These are phyloP conservation scores for Osmozyma mogii DNA, from an alignment of 805 yeast species.

Conservation along the genomic window DNA sequence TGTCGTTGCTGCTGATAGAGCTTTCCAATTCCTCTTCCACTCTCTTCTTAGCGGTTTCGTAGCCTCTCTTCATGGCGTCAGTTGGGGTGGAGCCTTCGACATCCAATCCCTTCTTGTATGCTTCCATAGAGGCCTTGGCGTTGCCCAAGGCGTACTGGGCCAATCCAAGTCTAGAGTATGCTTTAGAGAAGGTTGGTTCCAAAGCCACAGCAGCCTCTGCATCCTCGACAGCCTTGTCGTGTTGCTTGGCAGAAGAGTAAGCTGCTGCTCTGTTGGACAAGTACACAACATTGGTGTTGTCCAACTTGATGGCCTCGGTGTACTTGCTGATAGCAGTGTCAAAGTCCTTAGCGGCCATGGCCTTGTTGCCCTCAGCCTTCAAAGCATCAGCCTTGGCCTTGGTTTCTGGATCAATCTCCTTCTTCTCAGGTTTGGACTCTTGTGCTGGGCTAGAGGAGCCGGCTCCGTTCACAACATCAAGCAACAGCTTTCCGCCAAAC, in stretches of 20 bases:
- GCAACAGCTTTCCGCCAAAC: slow-evolving; percentile 42
- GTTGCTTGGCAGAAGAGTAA: slow-evolving; percentile 67
- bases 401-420: slow-evolving; percentile 42
- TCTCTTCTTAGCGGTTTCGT: slow-evolving; percentile 85
- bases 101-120: slow-evolving; percentile 81
- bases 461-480: slow-evolving; percentile 31
- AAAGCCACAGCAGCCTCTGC: slow-evolving; percentile 74
- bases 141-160: slow-evolving; percentile 95
- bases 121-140: slow-evolving; percentile 80
- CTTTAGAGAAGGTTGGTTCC: slow-evolving; percentile 81
- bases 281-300: slow-evolving; percentile 73
- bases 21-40: slow-evolving; percentile 65
- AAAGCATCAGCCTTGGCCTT: slow-evolving; percentile 73
- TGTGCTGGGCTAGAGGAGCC: slow-evolving; percentile 15
- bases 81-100: slow-evolving; percentile 79
- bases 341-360: slow-evolving; percentile 73
- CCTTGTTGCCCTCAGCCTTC: slow-evolving; percentile 83
- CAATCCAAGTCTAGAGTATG: slow-evolving; percentile 89
- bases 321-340: slow-evolving; percentile 67
- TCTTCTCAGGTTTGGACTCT: slow-evolving; percentile 20
- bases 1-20: slow-evolving; percentile 26
- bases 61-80: slow-evolving; percentile 88
- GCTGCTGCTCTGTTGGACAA: slow-evolving; percentile 97
- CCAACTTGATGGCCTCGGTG: slow-evolving; percentile 66
- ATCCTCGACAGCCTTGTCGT: slow-evolving; percentile 72